Evolutionary conservation across 495 filamentous ascomycete species (phyloP).

Genomic region (Aspergillus haitiensis): DNA sequence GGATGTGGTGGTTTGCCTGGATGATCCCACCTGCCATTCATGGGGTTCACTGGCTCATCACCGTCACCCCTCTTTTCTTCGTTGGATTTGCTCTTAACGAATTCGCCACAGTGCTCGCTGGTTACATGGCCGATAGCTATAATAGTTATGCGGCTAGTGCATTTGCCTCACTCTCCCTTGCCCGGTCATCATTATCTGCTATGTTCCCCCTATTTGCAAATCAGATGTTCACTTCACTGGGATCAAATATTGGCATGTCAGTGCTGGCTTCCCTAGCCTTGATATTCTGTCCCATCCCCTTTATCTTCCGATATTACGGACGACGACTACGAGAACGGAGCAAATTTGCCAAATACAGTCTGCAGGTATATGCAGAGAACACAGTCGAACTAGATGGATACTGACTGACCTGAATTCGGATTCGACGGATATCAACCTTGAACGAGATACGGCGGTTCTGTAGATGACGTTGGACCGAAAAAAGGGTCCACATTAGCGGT

Average conservation of each 20-base stretch:
- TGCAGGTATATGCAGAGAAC: conserved; percentile 36
- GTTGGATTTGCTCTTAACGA: conserved; percentile 55
- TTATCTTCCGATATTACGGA: conserved; percentile 47
- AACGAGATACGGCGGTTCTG: too few species aligned
- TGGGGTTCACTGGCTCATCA: conserved; percentile 41
- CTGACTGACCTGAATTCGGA: background rate
- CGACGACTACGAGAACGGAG: conserved; percentile 43
- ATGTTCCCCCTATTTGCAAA: conserved; percentile 48
- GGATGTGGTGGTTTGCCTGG: conserved; percentile 55
- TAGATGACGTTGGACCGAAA: too few species aligned
- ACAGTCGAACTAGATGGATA: conserved; percentile 21
- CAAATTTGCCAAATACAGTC: conserved; percentile 49
- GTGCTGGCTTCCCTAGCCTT: conserved; percentile 48
- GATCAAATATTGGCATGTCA: conserved; percentile 45
- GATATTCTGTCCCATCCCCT: conserved; percentile 45
- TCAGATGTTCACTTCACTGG: conserved; percentile 45
- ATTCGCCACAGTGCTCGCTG: conserved; percentile 47
- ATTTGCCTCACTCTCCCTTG: conserved; percentile 48
- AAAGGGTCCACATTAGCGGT: too few species aligned
- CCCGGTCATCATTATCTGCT: conserved; percentile 46
- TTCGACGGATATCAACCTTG: background rate
- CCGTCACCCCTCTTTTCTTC: conserved; percentile 42
- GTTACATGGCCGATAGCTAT: conserved; percentile 57
- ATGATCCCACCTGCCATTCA: conserved; percentile 46
- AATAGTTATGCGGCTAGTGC: conserved; percentile 52